Evolutionary conservation across 345 rosid species (phyloP), one percentile per base, ranked within the genome.

Genomic region (Eutrema heterophyllum): DNA sequence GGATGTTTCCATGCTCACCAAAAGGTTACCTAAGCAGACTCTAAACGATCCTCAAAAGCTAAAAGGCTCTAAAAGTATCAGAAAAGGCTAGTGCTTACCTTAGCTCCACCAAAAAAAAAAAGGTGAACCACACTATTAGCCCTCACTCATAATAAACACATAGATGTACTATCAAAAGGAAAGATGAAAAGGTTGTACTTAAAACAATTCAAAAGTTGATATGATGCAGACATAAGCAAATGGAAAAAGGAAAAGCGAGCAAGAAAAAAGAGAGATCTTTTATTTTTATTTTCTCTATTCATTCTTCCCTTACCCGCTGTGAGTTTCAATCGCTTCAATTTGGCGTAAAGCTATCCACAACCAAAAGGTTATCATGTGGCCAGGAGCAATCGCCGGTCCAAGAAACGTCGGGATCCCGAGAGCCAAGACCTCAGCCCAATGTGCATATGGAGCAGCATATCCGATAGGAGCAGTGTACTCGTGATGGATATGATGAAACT

Each of bases 321-420:
- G 97, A 35, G 92, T 88, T 46, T 89, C 96, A 45, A 92, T 86
- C 0, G 97, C 97, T 82, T 92, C 96, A 10, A 86, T 71, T 81
- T 92, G 96, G 70, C 97, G 85, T 53, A 89, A 82, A 76, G 81
- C 87, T 40, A 92, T 84, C 97, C 97, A 89, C 52, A 85, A 77
- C 92, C 94, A 92, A 44, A 92, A 87, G 2, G 92, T 92, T 50
- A 85, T 70, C 81, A 92, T 85, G 80, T 89, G 98, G 1, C 96
- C 90, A 33, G 97, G 94, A 83, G 70, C 96, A 64, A 92, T 78
- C 0, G 96, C 98, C 0, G 98, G 92, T 12, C 96, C 98, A 1
- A 92, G 84, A 70, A 89, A 85, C 6, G 96, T 83, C 2, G 97
- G 97, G 50, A 92, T 80, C 48, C 96, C 94, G 2, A 92, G 92